phyloP scores from a whole-genome alignment of 192 early-diverging fungal genomes.

The Backusella circina region DNA sequence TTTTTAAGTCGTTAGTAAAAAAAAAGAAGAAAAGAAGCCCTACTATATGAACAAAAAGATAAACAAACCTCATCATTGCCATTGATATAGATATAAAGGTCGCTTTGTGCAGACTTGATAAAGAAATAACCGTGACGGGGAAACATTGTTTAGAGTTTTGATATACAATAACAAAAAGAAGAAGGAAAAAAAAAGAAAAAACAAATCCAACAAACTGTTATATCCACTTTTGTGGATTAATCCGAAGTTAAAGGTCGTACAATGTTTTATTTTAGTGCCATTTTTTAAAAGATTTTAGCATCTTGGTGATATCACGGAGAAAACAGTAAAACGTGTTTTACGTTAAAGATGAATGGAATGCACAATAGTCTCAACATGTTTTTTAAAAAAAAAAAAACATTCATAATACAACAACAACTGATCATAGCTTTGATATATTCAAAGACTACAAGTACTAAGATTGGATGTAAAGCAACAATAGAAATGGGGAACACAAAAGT shows the following conservation, averaged over 20 bases:
- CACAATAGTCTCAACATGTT: not conserved
- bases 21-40: not conserved
- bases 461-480: not conserved
- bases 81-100: slow-evolving; percentile 10
- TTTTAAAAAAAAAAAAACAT: not conserved
- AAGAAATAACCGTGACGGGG: slow-evolving; percentile 15
- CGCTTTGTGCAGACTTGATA: slow-evolving; percentile 17
- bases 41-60: not conserved
- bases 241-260: not conserved
- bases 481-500: not conserved
- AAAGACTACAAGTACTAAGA: not conserved
- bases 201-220: not conserved
- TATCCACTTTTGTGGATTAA: not conserved
- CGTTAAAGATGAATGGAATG: not conserved
- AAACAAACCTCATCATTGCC: not conserved
- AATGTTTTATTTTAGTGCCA: not conserved
- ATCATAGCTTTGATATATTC: not conserved
- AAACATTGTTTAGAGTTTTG: slow-evolving; percentile 1
- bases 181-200: not conserved
- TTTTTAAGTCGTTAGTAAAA: not conserved
- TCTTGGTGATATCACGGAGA: slow-evolving; percentile 1
- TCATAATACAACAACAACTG: not conserved
- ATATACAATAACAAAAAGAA: not conserved
- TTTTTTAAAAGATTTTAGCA: not conserved
- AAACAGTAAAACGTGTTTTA: not conserved